Percentiles rank a stretch among this genome's conserved stretches.
Conservation (phyloP, 129 eudicot genomes). For the Centaurea solstitialis region DNA sequence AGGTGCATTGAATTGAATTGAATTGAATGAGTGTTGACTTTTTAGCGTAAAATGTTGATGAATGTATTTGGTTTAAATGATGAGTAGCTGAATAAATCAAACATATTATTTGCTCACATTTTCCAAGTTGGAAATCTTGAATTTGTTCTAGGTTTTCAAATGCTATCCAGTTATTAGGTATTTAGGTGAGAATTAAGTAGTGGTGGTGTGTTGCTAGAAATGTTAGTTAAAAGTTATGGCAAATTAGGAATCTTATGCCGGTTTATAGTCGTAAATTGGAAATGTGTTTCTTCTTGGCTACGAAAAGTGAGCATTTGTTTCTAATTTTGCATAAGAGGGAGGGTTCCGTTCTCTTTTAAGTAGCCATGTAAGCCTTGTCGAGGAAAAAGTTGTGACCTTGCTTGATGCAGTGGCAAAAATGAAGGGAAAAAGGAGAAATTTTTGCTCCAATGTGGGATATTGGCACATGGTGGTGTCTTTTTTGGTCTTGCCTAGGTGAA, state of each 20-base stretch:
- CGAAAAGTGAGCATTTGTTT: background rate
- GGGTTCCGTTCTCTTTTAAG: background rate
- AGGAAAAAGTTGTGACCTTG: background rate
- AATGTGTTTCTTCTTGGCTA: conserved; percentile 2
- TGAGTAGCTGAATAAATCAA: background rate
- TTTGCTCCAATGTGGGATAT: background rate
- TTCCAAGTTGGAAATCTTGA: background rate
- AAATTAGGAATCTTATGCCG: conserved; percentile 6
- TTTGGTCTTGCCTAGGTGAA: background rate
- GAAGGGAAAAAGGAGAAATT: background rate
- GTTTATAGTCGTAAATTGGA: conserved; percentile 9
- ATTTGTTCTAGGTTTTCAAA: conserved; percentile 4
- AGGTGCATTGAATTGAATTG: conserved; percentile 6
- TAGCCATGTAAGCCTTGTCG: background rate
- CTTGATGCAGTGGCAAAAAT: background rate
- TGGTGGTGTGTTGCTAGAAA: conserved; percentile 7
- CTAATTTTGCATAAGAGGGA: conserved; percentile 12
- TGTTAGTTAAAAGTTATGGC: background rate
- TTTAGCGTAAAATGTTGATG: background rate
- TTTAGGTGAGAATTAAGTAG: background rate
- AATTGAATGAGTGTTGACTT: background rate
- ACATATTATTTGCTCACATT: background rate
- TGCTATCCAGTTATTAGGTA: background rate
- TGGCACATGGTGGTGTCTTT: background rate
- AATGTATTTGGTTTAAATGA: background rate